Percentiles rank a stretch among this genome's conserved stretches.
Conservation (phyloP, 2,329 filamentous ascomycete genomes). For the Neopestalotiopsis sp. region DNA sequence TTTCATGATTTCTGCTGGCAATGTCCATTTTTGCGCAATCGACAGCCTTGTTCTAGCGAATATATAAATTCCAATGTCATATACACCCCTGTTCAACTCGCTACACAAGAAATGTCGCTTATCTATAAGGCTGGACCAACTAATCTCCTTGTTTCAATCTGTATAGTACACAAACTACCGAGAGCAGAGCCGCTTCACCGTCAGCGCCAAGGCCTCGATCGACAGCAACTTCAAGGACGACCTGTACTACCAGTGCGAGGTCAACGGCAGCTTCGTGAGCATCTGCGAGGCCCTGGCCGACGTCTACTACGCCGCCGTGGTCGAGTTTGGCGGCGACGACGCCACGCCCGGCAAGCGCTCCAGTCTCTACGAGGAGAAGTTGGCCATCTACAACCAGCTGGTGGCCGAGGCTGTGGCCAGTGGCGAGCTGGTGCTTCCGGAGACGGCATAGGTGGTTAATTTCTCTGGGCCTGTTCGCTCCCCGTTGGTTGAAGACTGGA, state of each 20-base stretch:
- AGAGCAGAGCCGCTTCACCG: conserved; percentile 51
- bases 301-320: conserved; percentile 47
- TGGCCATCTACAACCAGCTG: conserved; percentile 12
- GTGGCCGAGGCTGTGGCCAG: conserved; percentile 6
- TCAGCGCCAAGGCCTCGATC: conserved; percentile 45
- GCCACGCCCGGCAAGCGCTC: conserved; percentile 7
- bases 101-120: no score
- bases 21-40: no score
- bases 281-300: conserved; percentile 43
- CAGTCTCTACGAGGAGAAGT: conserved; percentile 9
- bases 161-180: conserved; percentile 56
- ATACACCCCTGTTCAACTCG: no score
- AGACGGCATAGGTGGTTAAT: not conserved
- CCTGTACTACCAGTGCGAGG: conserved; percentile 43
- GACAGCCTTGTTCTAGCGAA: no score
- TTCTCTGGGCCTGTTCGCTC: not conserved
- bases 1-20: not conserved
- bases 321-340: conserved; percentile 37
- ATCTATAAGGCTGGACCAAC: no score
- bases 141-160: not conserved
- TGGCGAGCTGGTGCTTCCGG: not conserved
- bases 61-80: no score
- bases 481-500: no score
- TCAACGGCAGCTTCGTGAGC: conserved; percentile 19
- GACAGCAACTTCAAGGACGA: conserved; percentile 56